These are phyloP conservation scores for Acanthamoeba rhysodes DNA, from an alignment of 208 protist genomes.

Conservation along the genomic window DNA sequence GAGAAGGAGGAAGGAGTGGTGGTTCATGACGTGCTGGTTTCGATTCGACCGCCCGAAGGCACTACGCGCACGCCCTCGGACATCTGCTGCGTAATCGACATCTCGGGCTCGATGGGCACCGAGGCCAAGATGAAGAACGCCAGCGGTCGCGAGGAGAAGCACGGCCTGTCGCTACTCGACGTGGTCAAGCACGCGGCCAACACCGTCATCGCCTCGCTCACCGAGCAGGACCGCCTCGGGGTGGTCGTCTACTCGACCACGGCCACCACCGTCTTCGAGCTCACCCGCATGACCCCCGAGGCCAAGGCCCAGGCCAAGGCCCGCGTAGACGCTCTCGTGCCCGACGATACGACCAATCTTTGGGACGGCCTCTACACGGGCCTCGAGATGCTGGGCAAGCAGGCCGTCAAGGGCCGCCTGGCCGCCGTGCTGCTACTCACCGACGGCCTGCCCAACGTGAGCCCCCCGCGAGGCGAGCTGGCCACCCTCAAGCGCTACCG, in stretches of 20 bases:
- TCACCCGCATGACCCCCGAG: conserved; percentile 80
- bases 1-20: not conserved
- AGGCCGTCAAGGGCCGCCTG: conserved; percentile 25
- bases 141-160: conserved; percentile 73
- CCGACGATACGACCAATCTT: conserved; percentile 85
- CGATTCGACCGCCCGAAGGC: not conserved
- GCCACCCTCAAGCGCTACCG: conserved; percentile 79
- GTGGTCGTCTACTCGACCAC: conserved; percentile 81
- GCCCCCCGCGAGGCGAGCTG: conserved; percentile 85
- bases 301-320: conserved; percentile 72
- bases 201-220: conserved; percentile 81
- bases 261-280: conserved; percentile 75
- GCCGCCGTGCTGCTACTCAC: conserved; percentile 85
- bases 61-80: conserved; percentile 66
- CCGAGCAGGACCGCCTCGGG: conserved; percentile 75
- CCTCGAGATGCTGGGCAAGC: conserved; percentile 80
- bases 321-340: conserved; percentile 47
- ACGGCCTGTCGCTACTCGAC: conserved; percentile 86
- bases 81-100: conserved; percentile 84
- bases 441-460: conserved; percentile 88
- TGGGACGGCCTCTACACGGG: conserved; percentile 85
- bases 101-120: conserved; percentile 84
- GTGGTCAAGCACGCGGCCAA: conserved; percentile 87
- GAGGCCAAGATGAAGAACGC: conserved; percentile 73
- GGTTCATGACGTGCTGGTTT: conserved; percentile 25